Percentiles rank a stretch among this genome's conserved stretches.
phyloP scores from a whole-genome alignment of 225 moss, liverwort and hornwort genomes.

The Antitrichia curtipendula region DNA sequence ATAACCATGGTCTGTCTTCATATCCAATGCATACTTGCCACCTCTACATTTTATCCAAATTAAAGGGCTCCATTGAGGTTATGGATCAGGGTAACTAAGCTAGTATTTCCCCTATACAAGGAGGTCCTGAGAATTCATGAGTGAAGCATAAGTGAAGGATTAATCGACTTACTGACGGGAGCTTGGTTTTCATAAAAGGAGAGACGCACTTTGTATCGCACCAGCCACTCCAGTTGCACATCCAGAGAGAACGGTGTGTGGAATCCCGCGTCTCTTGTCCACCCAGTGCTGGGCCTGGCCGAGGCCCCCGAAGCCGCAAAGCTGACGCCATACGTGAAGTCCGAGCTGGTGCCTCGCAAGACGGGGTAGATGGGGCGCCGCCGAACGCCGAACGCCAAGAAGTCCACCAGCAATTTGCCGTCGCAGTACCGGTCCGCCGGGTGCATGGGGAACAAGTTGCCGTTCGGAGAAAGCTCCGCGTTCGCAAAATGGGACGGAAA shows the following conservation, averaged over 20 bases:
- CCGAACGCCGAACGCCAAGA: constrained; percentile 16
- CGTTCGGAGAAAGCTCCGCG: constrained; percentile 5
- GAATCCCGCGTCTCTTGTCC: background rate
- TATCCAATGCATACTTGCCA: background rate
- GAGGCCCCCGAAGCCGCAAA: constrained; percentile 35
- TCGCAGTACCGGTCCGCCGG: constrained; percentile 25
- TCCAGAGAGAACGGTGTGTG: constrained; percentile 25
- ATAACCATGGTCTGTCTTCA: background rate
- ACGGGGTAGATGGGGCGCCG: constrained; percentile 20
- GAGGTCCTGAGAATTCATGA: background rate
- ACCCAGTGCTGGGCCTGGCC: background rate
- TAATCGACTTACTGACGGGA: background rate
- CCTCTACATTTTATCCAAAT: no score
- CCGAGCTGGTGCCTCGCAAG: constrained; percentile 7
- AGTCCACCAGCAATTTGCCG: constrained; percentile 18
- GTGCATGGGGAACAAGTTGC: constrained; percentile 5
- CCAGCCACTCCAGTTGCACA: constrained; percentile 39
- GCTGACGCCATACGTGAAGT: constrained; percentile 15
- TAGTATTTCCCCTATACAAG: background rate
- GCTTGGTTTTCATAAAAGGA: background rate
- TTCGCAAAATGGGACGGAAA: constrained; percentile 5
- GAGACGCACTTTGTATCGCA: constrained; percentile 8
- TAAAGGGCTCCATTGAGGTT: background rate
- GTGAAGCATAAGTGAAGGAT: background rate
- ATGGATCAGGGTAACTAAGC: background rate